These are phyloP conservation scores for Gossypium longicalyx DNA, from an alignment of 345 rosid genomes.

Conservation along the genomic window DNA sequence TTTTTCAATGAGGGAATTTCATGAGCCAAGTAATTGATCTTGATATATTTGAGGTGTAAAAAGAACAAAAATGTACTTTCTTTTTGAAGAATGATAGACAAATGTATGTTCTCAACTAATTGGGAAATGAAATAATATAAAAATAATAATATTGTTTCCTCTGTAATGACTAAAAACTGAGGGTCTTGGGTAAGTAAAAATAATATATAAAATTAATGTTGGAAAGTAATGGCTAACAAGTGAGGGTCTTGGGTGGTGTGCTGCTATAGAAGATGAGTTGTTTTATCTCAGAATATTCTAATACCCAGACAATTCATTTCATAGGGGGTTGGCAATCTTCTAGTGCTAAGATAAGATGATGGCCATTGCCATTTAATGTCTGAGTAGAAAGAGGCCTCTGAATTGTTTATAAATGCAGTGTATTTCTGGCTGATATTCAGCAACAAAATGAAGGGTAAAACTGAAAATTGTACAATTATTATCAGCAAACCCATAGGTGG, in stretches of 20 bases:
- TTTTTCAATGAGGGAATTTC: not conserved
- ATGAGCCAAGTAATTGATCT: slow-evolving; percentile 1
- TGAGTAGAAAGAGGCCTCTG: not conserved
- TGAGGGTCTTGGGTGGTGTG: not conserved
- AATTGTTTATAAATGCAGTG: not conserved
- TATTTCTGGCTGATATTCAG: not conserved
- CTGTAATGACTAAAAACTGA: not conserved
- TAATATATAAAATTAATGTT: not conserved
- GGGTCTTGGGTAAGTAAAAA: not conserved
- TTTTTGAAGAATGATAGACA: not conserved
- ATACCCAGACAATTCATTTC: not conserved
- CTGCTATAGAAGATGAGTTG: not conserved
- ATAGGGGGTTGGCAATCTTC: not conserved
- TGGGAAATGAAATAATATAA: not conserved
- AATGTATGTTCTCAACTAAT: not conserved
- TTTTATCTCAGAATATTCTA: not conserved
- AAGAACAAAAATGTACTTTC: not conserved
- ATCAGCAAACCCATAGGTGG: not conserved
- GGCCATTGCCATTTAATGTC: not conserved
- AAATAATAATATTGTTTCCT: not conserved
- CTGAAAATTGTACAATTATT: not conserved
- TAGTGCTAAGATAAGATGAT: not conserved
- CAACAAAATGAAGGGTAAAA: not conserved
- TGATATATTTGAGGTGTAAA: not conserved
- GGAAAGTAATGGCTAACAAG: not conserved